Percentiles rank a stretch among this genome's conserved stretches.
Conservation (phyloP, 129 eudicot species). For the Chrysanthemum makinoi region DNA sequence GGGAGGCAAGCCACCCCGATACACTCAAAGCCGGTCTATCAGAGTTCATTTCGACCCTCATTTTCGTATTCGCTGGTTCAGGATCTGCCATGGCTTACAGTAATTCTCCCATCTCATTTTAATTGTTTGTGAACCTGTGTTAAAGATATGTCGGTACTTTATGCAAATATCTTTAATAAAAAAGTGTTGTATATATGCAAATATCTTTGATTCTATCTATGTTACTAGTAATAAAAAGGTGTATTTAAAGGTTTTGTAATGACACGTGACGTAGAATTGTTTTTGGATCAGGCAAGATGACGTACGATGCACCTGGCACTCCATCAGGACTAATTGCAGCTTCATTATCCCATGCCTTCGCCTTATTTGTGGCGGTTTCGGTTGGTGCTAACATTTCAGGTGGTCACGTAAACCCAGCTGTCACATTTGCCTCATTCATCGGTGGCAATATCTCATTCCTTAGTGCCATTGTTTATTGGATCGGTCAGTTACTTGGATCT, state of each 20-base stretch:
- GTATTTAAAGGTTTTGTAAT: neutral
- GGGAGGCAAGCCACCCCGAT: slow-evolving; percentile 67
- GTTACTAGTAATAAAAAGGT: too few species aligned
- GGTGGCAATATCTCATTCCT: slow-evolving; percentile 68
- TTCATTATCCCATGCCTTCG: slow-evolving; percentile 63
- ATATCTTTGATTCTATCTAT: too few species aligned
- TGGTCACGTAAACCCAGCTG: slow-evolving; percentile 79
- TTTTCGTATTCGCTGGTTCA: slow-evolving; percentile 71
- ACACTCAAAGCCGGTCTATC: slow-evolving; percentile 65
- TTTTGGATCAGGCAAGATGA: slow-evolving; percentile 47
- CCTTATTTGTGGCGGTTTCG: slow-evolving; percentile 63
- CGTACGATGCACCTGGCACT: slow-evolving; percentile 40
- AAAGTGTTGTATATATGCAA: too few species aligned
- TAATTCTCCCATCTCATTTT: slow-evolving; percentile 1
- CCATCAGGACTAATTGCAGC: slow-evolving; percentile 64
- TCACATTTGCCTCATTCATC: slow-evolving; percentile 66
- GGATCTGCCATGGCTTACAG: slow-evolving; percentile 85
- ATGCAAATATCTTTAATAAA: too few species aligned
- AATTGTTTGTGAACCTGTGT: neutral
- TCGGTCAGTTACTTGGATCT: slow-evolving; percentile 60
- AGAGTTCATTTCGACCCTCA: slow-evolving; percentile 70
- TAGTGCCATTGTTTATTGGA: slow-evolving; percentile 63
- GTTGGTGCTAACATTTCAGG: slow-evolving; percentile 72
- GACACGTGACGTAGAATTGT: neutral
- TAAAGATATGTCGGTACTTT: too few species aligned